Conservation (phyloP, 2,329 filamentous ascomycete species). For the Hypoxylon sp. region DNA sequence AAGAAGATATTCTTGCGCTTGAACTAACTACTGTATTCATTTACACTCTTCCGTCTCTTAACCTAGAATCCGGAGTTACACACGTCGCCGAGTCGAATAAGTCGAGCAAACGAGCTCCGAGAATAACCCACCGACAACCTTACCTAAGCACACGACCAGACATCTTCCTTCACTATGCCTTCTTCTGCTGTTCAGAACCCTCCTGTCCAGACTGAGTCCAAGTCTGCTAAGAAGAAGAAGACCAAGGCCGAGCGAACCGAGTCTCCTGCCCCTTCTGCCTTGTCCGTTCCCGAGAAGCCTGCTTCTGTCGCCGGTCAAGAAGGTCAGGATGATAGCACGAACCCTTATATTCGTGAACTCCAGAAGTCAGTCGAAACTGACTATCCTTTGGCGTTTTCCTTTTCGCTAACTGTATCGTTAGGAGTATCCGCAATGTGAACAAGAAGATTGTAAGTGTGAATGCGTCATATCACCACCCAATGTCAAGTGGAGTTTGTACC, state of each 20-base stretch:
- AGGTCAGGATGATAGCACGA: constrained; percentile 72
- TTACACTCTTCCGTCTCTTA: constrained; percentile 8
- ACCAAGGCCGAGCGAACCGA: constrained; percentile 68
- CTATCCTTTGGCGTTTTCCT: not conserved
- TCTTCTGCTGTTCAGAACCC: constrained; percentile 75
- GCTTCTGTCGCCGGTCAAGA: constrained; percentile 66
- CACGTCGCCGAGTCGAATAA: constrained; percentile 1
- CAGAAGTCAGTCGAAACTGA: constrained; percentile 78
- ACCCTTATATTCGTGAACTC: constrained; percentile 86
- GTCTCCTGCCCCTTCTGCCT: constrained; percentile 68
- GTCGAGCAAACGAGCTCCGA: constrained; percentile 31
- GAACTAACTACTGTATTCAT: constrained; percentile 8
- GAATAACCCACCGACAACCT: constrained; percentile 20
- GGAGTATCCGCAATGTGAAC: constrained; percentile 90
- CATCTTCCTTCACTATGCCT: constrained; percentile 68
- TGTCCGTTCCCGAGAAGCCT: constrained; percentile 65
- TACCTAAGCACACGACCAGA: constrained; percentile 21
- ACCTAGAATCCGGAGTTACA: constrained; percentile 1
- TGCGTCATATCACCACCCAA: constrained; percentile 37
- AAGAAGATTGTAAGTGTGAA: constrained; percentile 87
- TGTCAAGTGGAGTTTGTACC: constrained; percentile 8
- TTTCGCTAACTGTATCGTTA: constrained; percentile 57
- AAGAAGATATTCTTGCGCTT: constrained; percentile 24
- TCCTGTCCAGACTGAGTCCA: constrained; percentile 72
- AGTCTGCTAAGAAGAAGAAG: constrained; percentile 80